Evolutionary conservation across 2,329 filamentous ascomycete species (phyloP).

Genomic region (Alternaria sp.): DNA sequence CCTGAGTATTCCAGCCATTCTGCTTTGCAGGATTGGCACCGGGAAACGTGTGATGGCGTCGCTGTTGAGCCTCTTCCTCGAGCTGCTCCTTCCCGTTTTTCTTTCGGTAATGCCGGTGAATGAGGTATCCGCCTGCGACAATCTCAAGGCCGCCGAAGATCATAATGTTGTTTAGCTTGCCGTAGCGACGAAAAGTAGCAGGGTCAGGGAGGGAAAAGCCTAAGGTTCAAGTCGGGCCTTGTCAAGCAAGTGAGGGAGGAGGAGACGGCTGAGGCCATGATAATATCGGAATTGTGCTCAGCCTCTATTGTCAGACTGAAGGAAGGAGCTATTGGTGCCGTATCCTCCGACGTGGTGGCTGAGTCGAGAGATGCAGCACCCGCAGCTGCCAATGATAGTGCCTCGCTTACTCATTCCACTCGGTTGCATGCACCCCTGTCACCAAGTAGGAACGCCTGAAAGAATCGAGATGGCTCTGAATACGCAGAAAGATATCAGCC

Average conservation of each 20-base stretch:
- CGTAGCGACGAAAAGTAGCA: background rate
- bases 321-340: constrained; percentile 28
- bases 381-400: constrained; percentile 9
- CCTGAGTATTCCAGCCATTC: constrained; percentile 15
- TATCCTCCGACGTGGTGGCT: constrained; percentile 29
- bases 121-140: constrained; percentile 43
- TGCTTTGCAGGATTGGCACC: constrained; percentile 28
- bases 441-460: background rate
- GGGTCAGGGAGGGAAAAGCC: background rate
- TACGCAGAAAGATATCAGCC: background rate
- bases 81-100: constrained; percentile 41
- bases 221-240: background rate
- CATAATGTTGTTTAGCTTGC: constrained; percentile 34
- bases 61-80: constrained; percentile 31
- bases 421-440: background rate
- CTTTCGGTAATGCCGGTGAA: constrained; percentile 45
- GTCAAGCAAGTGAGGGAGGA: background rate
- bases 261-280: constrained; percentile 27
- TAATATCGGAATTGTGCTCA: constrained; percentile 21
- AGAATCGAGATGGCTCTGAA: background rate
- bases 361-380: constrained; percentile 21
- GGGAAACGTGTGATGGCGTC: constrained; percentile 39
- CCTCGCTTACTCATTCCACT: constrained; percentile 9
- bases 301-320: constrained; percentile 28
- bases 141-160: constrained; percentile 49